phyloP scores from a whole-genome alignment of 2,329 filamentous ascomycete genomes.

The Chaetomiaceae sp. region DNA sequence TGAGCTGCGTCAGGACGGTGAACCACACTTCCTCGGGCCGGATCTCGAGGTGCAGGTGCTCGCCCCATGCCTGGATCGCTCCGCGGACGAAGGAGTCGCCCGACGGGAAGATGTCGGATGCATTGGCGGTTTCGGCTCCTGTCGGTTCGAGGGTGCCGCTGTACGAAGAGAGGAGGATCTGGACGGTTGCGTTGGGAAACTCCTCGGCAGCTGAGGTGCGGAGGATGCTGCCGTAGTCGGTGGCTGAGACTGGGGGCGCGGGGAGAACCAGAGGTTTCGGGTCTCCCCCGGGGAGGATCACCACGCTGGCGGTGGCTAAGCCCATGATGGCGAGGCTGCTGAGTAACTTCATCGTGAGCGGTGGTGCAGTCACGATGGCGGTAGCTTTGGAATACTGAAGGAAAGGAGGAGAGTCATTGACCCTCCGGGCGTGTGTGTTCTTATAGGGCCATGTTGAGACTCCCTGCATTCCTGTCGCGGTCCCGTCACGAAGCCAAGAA shows the following conservation, averaged over 20 bases:
- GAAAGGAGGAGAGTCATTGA: not conserved
- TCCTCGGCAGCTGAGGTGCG: constrained; percentile 20
- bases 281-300: constrained; percentile 26
- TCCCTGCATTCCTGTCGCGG: not conserved
- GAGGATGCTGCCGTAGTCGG: constrained; percentile 19
- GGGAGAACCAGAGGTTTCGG: constrained; percentile 16
- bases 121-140: constrained; percentile 11
- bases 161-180: constrained; percentile 27
- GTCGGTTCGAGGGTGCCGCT: constrained; percentile 10
- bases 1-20: constrained; percentile 48
- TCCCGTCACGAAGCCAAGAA: not conserved
- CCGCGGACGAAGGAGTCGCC: constrained; percentile 41
- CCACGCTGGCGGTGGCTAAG: constrained; percentile 10
- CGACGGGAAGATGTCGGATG: constrained; percentile 24
- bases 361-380: not conserved
- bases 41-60: constrained; percentile 45
- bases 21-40: constrained; percentile 54
- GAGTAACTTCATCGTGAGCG: not conserved
- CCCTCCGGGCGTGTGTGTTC: too few species aligned
- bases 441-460: not conserved
- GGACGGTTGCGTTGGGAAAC: constrained; percentile 19
- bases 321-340: not conserved
- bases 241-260: constrained; percentile 3
- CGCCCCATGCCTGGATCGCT: constrained; percentile 44
- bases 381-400: too few species aligned